A percentile compares a stretch with the other conserved stretches of the same genome.
Conservation (phyloP, 169 alveolate species). For the Cryptosporidium muris region DNA sequence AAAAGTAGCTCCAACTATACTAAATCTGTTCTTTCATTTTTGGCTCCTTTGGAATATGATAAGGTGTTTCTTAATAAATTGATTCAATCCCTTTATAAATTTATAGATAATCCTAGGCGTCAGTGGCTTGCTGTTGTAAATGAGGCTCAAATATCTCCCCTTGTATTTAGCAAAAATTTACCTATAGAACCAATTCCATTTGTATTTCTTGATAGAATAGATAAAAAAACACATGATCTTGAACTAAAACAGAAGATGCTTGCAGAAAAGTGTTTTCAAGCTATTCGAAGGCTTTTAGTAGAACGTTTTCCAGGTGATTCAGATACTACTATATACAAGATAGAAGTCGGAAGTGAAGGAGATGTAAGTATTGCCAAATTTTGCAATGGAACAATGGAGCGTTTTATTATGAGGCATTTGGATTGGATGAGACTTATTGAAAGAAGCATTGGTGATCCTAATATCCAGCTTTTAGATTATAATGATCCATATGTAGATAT, state of each 20-base stretch:
- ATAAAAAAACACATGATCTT: neutral
- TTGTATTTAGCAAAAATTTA: slow-evolving; percentile 27
- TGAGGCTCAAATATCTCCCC: slow-evolving; percentile 62
- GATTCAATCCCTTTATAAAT: slow-evolving; percentile 17
- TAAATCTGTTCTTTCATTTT: slow-evolving; percentile 5
- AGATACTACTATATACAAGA: slow-evolving; percentile 28
- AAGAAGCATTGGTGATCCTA: slow-evolving; percentile 10
- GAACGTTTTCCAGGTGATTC: slow-evolving; percentile 27
- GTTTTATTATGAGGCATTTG: slow-evolving; percentile 41
- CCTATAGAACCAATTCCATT: slow-evolving; percentile 21
- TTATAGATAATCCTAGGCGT: slow-evolving; percentile 14
- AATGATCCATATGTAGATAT: slow-evolving; percentile 47
- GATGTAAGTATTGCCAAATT: slow-evolving; percentile 35
- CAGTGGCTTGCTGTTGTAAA: slow-evolving; percentile 50
- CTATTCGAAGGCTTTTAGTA: slow-evolving; percentile 3
- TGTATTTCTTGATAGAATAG: slow-evolving; percentile 12
- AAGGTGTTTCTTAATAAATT: slow-evolving; percentile 3
- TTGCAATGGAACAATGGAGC: slow-evolving; percentile 43
- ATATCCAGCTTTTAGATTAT: slow-evolving; percentile 25
- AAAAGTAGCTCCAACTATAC: neutral
- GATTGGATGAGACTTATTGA: slow-evolving; percentile 40
- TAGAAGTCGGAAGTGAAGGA: slow-evolving; percentile 49
- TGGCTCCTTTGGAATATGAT: slow-evolving; percentile 39
- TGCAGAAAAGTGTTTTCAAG: slow-evolving; percentile 31
- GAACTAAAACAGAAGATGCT: slow-evolving; percentile 26